phyloP scores from a whole-genome alignment of 208 protist genomes.

The Crithidia bombi region DNA sequence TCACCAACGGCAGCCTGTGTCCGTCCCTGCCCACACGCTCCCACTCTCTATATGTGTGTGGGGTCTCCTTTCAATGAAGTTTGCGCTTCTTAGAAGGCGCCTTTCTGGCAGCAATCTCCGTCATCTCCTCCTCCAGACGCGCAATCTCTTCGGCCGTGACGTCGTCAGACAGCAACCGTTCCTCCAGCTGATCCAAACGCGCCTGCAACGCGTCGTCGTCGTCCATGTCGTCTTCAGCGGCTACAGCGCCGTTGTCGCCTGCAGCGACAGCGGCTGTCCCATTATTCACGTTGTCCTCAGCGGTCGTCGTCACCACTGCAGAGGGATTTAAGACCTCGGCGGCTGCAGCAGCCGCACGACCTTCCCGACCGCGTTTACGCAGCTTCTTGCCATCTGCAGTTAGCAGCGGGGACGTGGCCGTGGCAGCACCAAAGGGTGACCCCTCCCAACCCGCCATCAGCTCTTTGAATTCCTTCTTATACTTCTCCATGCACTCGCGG shows the following conservation, averaged over 20 bases:
- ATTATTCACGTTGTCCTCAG: background rate
- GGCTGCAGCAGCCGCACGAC: slow-evolving; percentile 38
- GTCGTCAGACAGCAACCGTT: slow-evolving; percentile 69
- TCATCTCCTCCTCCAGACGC: slow-evolving; percentile 78
- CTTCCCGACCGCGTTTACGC: slow-evolving; percentile 80
- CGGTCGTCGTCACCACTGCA: background rate
- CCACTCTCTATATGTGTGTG: no score
- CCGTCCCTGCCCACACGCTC: no score
- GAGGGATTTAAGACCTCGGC: slow-evolving; percentile 7
- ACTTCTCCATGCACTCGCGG: slow-evolving; percentile 29
- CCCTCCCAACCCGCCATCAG: slow-evolving; percentile 41
- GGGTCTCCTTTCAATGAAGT: slow-evolving; percentile 15
- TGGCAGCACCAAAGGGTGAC: slow-evolving; percentile 1
- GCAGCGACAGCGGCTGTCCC: background rate
- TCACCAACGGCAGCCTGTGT: no score
- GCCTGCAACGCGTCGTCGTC: slow-evolving; percentile 47
- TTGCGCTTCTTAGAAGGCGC: slow-evolving; percentile 20
- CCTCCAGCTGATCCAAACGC: slow-evolving; percentile 67
- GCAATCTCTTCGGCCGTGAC: slow-evolving; percentile 76
- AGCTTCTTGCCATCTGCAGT: slow-evolving; percentile 49
- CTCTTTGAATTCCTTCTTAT: slow-evolving; percentile 50
- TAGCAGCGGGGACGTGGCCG: background rate
- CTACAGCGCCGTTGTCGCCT: background rate
- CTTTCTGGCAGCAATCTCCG: slow-evolving; percentile 59
- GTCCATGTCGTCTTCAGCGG: slow-evolving; percentile 9